phyloP scores from a whole-genome alignment of 2,329 filamentous ascomycete genomes.

The Fusarium sp. region DNA sequence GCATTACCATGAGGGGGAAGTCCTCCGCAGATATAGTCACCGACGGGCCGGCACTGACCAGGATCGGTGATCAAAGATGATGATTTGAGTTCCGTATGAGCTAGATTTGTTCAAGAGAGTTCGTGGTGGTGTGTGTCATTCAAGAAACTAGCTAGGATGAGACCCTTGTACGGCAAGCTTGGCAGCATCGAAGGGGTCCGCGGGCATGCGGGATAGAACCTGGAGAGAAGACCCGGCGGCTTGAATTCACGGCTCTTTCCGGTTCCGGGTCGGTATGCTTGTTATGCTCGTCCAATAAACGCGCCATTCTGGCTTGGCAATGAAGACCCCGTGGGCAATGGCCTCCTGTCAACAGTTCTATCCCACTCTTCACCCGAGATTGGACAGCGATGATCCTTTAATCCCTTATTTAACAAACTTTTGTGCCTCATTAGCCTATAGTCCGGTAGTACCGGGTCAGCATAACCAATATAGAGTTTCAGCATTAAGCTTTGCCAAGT shows the following conservation, averaged over 20 bases:
- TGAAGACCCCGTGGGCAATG: background rate
- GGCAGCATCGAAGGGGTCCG: background rate
- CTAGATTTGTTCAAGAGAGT: background rate
- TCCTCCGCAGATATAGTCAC: constrained; percentile 1
- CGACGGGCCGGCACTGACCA: background rate
- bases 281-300: background rate
- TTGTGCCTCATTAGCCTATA: background rate
- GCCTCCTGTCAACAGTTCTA: background rate
- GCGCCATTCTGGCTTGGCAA: background rate
- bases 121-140: background rate
- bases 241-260: background rate
- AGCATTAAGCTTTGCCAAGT: background rate
- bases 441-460: background rate
- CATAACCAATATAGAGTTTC: background rate
- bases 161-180: background rate
- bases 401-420: background rate
- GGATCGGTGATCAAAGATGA: background rate
- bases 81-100: background rate
- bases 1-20: background rate
- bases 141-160: background rate
- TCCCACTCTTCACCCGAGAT: background rate
- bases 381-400: background rate
- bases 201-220: background rate
- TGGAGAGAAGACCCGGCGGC: background rate
- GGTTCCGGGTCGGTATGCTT: too few species aligned